phyloP scores from a whole-genome alignment of 2,329 filamentous ascomycete genomes.

The Bipolaris cookei region DNA sequence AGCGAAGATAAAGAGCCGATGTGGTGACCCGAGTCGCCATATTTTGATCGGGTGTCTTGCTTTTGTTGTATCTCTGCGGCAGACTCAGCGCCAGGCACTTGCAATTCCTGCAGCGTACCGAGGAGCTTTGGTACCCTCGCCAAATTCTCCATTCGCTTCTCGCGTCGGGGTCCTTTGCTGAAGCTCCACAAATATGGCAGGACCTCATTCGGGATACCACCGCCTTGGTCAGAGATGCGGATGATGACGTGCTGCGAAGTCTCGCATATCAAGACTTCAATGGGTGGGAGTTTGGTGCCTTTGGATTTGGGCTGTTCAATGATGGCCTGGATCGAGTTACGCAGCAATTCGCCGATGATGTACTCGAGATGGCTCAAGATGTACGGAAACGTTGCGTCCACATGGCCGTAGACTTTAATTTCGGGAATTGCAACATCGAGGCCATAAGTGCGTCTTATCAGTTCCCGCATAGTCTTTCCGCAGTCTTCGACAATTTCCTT shows the following conservation, averaged over 20 bases:
- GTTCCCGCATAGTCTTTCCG: constrained; percentile 73
- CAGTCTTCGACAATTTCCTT: constrained; percentile 87
- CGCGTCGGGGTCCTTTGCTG: constrained; percentile 83
- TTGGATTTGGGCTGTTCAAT: constrained; percentile 71
- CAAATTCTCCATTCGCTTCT: constrained; percentile 81
- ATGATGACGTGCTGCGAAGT: constrained; percentile 95
- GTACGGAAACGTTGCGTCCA: constrained; percentile 91
- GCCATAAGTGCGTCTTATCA: constrained; percentile 78
- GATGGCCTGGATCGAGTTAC: constrained; percentile 92
- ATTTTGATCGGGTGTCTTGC: constrained; percentile 28
- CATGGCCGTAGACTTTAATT: constrained; percentile 82
- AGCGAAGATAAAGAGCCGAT: constrained; percentile 77
- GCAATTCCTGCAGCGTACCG: constrained; percentile 89
- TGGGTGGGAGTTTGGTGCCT: constrained; percentile 70
- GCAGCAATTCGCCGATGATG: constrained; percentile 91
- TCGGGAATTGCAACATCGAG: constrained; percentile 74
- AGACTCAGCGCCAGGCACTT: constrained; percentile 45
- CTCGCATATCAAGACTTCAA: constrained; percentile 94
- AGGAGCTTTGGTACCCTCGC: constrained; percentile 87
- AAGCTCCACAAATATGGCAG: constrained; percentile 96
- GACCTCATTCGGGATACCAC: constrained; percentile 84
- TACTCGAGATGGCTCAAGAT: constrained; percentile 97
- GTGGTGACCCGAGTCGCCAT: constrained; percentile 34
- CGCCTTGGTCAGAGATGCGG: constrained; percentile 92
- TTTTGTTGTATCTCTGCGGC: constrained; percentile 25